Base-by-base conservation (phyloP, 1,284 basidiomycete genomes). In the Boletellus dicymbophilus region DNA sequence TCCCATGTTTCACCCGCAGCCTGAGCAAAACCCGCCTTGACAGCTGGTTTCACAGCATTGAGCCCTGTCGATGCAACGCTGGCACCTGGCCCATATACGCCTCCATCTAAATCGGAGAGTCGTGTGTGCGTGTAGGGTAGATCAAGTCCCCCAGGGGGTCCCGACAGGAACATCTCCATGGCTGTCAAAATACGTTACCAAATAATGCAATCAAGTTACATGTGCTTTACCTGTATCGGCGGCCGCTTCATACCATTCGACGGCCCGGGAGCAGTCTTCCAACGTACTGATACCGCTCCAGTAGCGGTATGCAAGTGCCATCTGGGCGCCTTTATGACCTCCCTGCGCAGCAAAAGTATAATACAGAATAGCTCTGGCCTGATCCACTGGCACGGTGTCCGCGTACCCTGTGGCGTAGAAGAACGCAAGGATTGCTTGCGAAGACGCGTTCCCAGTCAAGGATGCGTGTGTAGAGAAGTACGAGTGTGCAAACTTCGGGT, bases 301-400 rank as follows among this genome's bases (percentile, higher is more conserved):
- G 65, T 95, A 88, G n/a, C 95, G 82, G 69, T 96, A 98, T 0
- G 88, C 97, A 33, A 99, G 76, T 0, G 93, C 84, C 90, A 96
- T 95, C 66, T 95, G 89, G 0, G 96, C 90, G 6, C 90, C 85
- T 57, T 86, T 83, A 69, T 95, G 81, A 0, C 90, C 92, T 16
- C 89, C 88, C 47, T 94, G 84, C 3, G 93, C 95, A 3, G 94
- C 88, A 63, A 98, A 95, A 0, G 94, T 96, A 66, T 95, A 94
- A 66, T 98, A 93, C 0, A 98, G 74, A 51, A 96, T 84, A 0
- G 96, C 93, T 68, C 86, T 82, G 10, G 79, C 81, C 67, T 88
- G 85, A 58, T 89, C 77, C 3, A 83, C 72, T 1, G 78, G 75
- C n/a, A 89, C 84, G 3, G 87, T 74, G 33, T 79, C 78, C 39